A percentile compares a stretch with the other conserved stretches of the same genome.
These are phyloP conservation scores for Ailanthus altissimus DNA, from an alignment of 345 rosid genomes.

Conservation along the genomic window DNA sequence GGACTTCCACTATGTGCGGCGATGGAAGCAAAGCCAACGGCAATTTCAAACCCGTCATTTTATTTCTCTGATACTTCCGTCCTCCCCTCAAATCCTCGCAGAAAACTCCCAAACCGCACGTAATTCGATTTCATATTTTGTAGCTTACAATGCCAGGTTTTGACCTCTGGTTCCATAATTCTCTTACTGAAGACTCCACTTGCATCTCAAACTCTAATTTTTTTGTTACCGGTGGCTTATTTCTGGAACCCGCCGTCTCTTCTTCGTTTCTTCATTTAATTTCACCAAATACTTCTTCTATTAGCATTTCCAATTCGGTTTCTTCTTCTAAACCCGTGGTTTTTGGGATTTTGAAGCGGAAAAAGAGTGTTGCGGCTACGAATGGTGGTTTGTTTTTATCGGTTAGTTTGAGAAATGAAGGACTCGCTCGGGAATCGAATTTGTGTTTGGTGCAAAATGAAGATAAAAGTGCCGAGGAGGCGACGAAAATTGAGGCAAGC, in stretches of 20 bases:
- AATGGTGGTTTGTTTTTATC: constrained; percentile 38
- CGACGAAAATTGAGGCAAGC: constrained; percentile 1
- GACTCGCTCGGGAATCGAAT: constrained; percentile 30
- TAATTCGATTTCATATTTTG: constrained; percentile 1
- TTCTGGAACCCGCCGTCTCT: constrained; percentile 50
- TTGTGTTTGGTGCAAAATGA: constrained; percentile 32
- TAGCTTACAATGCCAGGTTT: constrained; percentile 36
- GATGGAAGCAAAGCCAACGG: constrained; percentile 39
- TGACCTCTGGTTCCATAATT: constrained; percentile 27
- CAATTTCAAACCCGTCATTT: constrained; percentile 6
- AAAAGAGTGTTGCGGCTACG: constrained; percentile 17
- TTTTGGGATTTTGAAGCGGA: constrained; percentile 21
- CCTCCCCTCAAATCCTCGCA: neutral
- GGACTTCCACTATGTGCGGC: constrained; percentile 19
- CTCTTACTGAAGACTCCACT: constrained; percentile 18
- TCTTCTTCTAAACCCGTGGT: constrained; percentile 19
- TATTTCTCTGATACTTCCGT: neutral
- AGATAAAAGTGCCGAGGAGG: constrained; percentile 18
- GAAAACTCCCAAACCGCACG: neutral
- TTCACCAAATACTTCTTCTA: constrained; percentile 28
- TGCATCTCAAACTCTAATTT: constrained; percentile 28
- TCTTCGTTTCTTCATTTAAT: constrained; percentile 47
- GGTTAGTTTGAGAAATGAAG: constrained; percentile 51
- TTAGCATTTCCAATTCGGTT: constrained; percentile 16
- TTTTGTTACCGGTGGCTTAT: constrained; percentile 54